These are phyloP conservation scores for Orbilia brochopaga DNA, from an alignment of 2,329 filamentous ascomycete species.

Conservation along the genomic window DNA sequence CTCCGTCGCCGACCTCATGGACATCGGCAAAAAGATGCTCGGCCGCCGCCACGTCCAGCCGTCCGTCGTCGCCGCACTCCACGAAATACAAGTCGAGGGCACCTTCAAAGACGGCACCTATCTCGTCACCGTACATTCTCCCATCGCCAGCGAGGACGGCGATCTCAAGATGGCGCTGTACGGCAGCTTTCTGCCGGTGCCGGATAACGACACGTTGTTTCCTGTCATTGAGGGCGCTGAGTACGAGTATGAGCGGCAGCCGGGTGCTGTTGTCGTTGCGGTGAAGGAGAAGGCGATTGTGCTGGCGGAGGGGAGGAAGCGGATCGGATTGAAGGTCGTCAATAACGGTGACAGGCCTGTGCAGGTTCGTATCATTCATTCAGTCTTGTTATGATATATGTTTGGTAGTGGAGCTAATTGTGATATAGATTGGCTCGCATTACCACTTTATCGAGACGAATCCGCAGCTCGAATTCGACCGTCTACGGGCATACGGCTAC, in stretches of 20 bases:
- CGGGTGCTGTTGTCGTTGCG: constrained; percentile 74
- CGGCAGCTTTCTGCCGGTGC: constrained; percentile 85
- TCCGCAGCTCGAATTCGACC: constrained; percentile 85
- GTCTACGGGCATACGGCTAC: constrained; percentile 79
- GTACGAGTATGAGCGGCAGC: constrained; percentile 72
- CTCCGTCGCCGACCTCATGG: constrained; percentile 90
- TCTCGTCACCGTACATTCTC: constrained; percentile 90
- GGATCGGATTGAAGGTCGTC: constrained; percentile 76
- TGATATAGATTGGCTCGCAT: constrained; percentile 75
- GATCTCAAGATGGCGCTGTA: constrained; percentile 87
- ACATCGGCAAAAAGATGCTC: constrained; percentile 86
- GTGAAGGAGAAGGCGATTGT: constrained; percentile 68
- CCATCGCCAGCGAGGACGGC: constrained; percentile 83
- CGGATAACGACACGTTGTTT: constrained; percentile 71
- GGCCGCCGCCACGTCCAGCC: constrained; percentile 90
- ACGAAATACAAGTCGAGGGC: constrained; percentile 89
- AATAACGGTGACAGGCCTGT: constrained; percentile 89
- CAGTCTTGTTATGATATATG: constrained; percentile 8
- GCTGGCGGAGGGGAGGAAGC: constrained; percentile 75
- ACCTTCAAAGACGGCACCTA: constrained; percentile 91
- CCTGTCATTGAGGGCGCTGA: constrained; percentile 66
- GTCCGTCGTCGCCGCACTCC: constrained; percentile 73
- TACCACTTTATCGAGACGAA: constrained; percentile 98
- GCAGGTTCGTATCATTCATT: constrained; percentile 65
- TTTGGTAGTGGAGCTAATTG: neutral